Evolutionary conservation across 208 protist genomes (phyloP).

Genomic region (Leishmania lainsoni): DNA sequence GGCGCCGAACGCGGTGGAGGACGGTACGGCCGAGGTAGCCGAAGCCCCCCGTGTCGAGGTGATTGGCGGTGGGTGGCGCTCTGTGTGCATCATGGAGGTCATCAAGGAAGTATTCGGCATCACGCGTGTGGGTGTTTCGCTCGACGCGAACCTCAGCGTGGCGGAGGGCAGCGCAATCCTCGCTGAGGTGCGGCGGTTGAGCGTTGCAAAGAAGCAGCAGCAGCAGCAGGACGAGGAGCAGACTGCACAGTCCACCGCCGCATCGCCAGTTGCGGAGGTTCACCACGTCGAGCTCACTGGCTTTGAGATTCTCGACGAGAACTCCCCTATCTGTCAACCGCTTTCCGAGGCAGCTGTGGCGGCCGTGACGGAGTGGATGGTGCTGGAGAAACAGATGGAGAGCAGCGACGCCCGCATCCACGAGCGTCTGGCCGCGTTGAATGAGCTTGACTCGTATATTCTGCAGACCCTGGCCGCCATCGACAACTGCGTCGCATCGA

Average conservation of each 20-base stretch:
- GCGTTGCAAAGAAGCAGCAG: background rate
- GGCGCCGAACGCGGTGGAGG: slow-evolving; percentile 3
- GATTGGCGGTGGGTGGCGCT: slow-evolving; percentile 78
- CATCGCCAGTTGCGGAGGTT: slow-evolving; percentile 11
- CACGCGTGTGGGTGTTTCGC: slow-evolving; percentile 46
- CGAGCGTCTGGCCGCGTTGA: slow-evolving; percentile 51
- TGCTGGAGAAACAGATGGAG: slow-evolving; percentile 42
- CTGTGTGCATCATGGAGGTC: slow-evolving; percentile 42
- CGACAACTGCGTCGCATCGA: slow-evolving; percentile 34
- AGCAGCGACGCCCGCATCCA: slow-evolving; percentile 47
- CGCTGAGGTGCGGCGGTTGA: slow-evolving; percentile 28
- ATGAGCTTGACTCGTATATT: slow-evolving; percentile 63
- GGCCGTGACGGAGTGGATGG: slow-evolving; percentile 35
- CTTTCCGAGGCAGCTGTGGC: slow-evolving; percentile 32
- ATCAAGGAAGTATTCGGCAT: slow-evolving; percentile 53
- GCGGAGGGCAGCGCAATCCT: slow-evolving; percentile 73
- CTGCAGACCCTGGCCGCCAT: slow-evolving; percentile 52
- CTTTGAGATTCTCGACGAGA: slow-evolving; percentile 36
- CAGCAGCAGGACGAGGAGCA: slow-evolving; percentile 17
- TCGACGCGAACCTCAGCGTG: slow-evolving; percentile 67
- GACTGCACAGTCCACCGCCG: background rate
- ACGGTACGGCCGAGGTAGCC: slow-evolving; percentile 2
- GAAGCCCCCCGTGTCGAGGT: slow-evolving; percentile 58
- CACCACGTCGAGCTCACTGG: slow-evolving; percentile 45
- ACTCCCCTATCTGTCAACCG: slow-evolving; percentile 10